Base-by-base conservation (phyloP, 208 protist genomes). In the Tritrichomonas foetus region DNA sequence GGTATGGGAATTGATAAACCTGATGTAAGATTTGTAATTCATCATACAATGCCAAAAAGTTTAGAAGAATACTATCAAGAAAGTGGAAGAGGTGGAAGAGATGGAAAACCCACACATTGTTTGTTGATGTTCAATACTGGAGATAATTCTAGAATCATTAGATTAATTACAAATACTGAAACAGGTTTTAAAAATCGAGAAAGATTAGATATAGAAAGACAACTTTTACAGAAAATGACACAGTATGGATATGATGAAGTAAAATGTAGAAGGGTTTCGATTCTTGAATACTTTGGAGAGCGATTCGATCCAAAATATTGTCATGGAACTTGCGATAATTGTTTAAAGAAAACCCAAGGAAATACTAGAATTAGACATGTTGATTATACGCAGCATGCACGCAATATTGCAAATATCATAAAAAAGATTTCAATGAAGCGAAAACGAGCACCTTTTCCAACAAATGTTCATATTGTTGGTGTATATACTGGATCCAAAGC, bases 81-180 rank as follows among this genome's bases (percentile, higher is more conserved):
- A 94, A 97, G 97, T 47, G 98, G 98, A 33, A 95, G 98, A n/a
- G 98, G 98, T 2, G 98, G 98, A 8, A 96, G 98, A 89, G 98
- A 99, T 95, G 98, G 98, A 14, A 22, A 96, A n/a, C 16, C 30
- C 9, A 69, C 96, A 11, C 75, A 95, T 82, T 97, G 97, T 80
- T 33, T 97, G 14, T 93, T 97, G 25, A 25, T 69, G 3, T 93
- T 69, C 49, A 75, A 27, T 14, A 61, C 36, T 1, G 16, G 44
- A 2, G 78, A 92, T 14, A 61, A 61, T 9, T 8, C 9, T 20
- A 53, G 25, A 41, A 47, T 92, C 49, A 13, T 50, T 44, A 13
- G 36, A 64, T 30, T 47, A 30, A 16, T 47, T 44, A 16, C n/a
- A 66, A 25, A 57, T 66, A 44, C 49, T 47, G n/a, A 66, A 66